Percentiles rank a stretch among this genome's conserved stretches.
phyloP scores from a whole-genome alignment of 2,329 filamentous ascomycete species.

The Cladophialophora exuberans region DNA sequence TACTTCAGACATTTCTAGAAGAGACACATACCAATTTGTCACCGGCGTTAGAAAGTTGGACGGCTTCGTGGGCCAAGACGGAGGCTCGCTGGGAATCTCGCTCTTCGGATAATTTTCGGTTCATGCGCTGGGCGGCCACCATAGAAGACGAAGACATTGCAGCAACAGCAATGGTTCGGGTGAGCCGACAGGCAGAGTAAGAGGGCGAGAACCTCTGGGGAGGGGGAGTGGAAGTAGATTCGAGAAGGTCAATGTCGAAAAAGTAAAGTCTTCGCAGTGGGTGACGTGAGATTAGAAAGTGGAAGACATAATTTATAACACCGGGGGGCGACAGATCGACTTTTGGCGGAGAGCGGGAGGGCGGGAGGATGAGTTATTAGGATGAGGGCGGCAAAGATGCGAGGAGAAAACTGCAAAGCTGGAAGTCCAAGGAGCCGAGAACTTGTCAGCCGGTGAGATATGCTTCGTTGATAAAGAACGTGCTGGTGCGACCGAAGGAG shows the following conservation, averaged over 20 bases:
- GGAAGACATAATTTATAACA: constrained; percentile 19
- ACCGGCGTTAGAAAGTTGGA: constrained; percentile 50
- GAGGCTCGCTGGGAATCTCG: constrained; percentile 52
- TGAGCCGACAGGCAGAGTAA: not conserved
- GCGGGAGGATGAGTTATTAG: constrained; percentile 8
- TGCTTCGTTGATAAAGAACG: constrained; percentile 7
- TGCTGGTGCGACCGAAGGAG: not conserved
- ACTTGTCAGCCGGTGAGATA: constrained; percentile 18
- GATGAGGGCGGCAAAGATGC: constrained; percentile 14
- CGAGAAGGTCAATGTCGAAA: constrained; percentile 7
- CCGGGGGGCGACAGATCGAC: not conserved
- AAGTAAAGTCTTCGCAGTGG: constrained; percentile 9
- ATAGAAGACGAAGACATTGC: constrained; percentile 29
- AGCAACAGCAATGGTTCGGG: not conserved
- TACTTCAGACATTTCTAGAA: not conserved
- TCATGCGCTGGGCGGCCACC: constrained; percentile 29
- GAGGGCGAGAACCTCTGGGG: not conserved
- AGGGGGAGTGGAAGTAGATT: not conserved
- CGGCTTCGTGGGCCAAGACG: constrained; percentile 50
- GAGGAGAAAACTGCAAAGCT: not conserved
- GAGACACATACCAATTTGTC: constrained; percentile 46
- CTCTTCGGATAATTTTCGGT: constrained; percentile 43
- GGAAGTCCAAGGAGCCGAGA: constrained; percentile 1
- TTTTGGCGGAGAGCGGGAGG: constrained; percentile 6
- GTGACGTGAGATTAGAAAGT: constrained; percentile 27